Conservation (phyloP, 2,329 filamentous ascomycete genomes). For the Elsinoe ampelina region DNA sequence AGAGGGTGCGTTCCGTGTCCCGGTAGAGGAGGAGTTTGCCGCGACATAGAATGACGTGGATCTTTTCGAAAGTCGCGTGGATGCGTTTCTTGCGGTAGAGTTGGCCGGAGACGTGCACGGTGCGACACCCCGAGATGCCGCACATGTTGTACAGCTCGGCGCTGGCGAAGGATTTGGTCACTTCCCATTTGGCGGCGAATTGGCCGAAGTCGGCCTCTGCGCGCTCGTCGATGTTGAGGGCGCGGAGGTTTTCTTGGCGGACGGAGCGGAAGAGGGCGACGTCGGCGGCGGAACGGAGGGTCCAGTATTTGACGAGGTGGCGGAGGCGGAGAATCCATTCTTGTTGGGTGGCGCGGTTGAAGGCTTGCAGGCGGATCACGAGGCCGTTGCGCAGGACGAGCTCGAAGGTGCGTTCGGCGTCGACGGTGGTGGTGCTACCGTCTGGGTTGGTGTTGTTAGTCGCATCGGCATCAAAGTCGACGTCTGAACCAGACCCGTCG, state of each 20-base stretch:
- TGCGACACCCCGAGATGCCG: slow-evolving; percentile 52
- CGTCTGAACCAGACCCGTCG: slow-evolving; percentile 32
- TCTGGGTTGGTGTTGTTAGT: slow-evolving; percentile 42
- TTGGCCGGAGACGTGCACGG: slow-evolving; percentile 52
- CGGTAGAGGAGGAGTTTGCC: slow-evolving; percentile 56
- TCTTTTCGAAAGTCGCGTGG: slow-evolving; percentile 52
- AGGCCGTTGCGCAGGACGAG: slow-evolving; percentile 53
- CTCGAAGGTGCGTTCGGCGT: slow-evolving; percentile 52
- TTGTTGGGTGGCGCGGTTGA: slow-evolving; percentile 46
- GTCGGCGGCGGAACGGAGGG: slow-evolving; percentile 45
- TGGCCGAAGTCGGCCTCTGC: slow-evolving; percentile 57
- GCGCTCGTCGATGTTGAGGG: slow-evolving; percentile 56
- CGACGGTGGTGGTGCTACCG: slow-evolving; percentile 44
- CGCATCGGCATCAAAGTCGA: slow-evolving; percentile 47
- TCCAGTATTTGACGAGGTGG: slow-evolving; percentile 54
- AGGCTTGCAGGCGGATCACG: slow-evolving; percentile 48
- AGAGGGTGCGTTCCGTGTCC: slow-evolving; percentile 45
- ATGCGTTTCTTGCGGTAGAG: slow-evolving; percentile 56
- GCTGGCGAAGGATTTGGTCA: slow-evolving; percentile 53
- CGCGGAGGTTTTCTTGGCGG: slow-evolving; percentile 48
- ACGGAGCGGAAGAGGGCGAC: slow-evolving; percentile 48
- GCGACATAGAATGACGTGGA: slow-evolving; percentile 50
- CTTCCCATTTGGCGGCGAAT: slow-evolving; percentile 60
- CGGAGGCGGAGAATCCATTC: slow-evolving; percentile 54
- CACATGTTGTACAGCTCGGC: slow-evolving; percentile 60